Evolutionary conservation across 202 grass and related monocot genomes (phyloP), one percentile per base, ranked within the genome.

Genomic region (Schoenoplectus triqueter): DNA sequence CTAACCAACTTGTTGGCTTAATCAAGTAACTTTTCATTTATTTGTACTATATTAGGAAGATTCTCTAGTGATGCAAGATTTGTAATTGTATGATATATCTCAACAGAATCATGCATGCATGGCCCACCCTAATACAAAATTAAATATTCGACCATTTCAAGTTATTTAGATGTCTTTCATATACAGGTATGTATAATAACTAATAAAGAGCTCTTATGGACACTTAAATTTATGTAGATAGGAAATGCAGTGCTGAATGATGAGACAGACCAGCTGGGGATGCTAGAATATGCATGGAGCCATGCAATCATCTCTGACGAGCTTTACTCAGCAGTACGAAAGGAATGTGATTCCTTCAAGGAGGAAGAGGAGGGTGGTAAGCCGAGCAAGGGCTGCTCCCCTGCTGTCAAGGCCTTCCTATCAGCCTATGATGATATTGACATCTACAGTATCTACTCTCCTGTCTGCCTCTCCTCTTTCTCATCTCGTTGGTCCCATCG

Each of bases 261-360:
- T 86, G 85, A 82, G 62, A 98, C 92, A 10, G 95, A 98, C 71
- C 92, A 98, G 84, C 76, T 98, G 31, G 95, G 95, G 66, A 98
- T 98, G 95, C 88, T 98, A 85, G 95, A 98, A 82, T 98, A 98
- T 66, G 92, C 95, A 68, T 98, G 95, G 95, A 98, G 91, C 91
- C 92, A 98, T 59, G 95, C 95, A 69, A 95, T 98, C 67, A 98
- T 98, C 85, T 98, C 95, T 0, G 95, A 95, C 80, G 91, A 98
- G 89, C 87, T 98, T 11, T 81, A 95, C 89, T 81, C 87, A 52
- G 67, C 91, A 61, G 92, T 95, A 86, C 86, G 86, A 0, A 94
- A 92, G 51, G 95, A 98, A 76, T 98, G 95, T 72, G 84, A 98
- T 83, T 98, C 89, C 7, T 98, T 98, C 86, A 98, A 83, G 91